Conservation (phyloP, 148 eudicot species). For the Camellia japonica region DNA sequence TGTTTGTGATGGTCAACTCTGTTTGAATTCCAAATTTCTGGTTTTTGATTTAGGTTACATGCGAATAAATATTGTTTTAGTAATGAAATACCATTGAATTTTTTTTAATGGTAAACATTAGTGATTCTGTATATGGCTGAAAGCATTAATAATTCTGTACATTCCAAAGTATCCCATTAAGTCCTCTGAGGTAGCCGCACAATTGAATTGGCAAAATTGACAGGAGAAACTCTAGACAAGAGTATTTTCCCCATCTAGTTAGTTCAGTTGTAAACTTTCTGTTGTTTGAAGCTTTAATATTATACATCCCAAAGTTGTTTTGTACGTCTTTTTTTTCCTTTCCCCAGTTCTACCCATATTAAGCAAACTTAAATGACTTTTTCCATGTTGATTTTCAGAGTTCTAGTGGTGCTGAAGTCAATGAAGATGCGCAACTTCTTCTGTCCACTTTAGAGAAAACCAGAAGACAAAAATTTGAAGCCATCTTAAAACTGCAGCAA, state of each 20-base stretch:
- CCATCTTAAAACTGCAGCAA: conserved; percentile 59
- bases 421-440: conserved; percentile 42
- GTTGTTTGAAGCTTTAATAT: conserved; percentile 2
- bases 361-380: background rate
- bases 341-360: background rate
- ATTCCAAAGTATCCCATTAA: background rate
- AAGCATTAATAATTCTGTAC: background rate
- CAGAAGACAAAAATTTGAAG: conserved; percentile 67
- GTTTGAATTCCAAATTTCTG: background rate
- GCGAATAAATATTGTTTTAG: background rate
- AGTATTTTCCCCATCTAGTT: background rate
- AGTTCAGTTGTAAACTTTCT: background rate
- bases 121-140: background rate
- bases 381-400: conserved; percentile 12
- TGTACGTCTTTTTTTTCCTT: background rate
- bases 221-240: too few species aligned
- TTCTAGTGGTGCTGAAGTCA: conserved; percentile 17
- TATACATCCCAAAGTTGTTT: background rate
- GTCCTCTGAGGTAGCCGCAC: background rate
- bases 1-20: background rate
- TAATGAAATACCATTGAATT: background rate
- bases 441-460: conserved; percentile 55
- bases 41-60: background rate
- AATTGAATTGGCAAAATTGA: background rate
- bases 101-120: background rate